Evolutionary conservation across 805 yeast genomes (phyloP), one percentile per base, ranked within the genome.

Genomic region (Schwanniomyces yamadae): DNA sequence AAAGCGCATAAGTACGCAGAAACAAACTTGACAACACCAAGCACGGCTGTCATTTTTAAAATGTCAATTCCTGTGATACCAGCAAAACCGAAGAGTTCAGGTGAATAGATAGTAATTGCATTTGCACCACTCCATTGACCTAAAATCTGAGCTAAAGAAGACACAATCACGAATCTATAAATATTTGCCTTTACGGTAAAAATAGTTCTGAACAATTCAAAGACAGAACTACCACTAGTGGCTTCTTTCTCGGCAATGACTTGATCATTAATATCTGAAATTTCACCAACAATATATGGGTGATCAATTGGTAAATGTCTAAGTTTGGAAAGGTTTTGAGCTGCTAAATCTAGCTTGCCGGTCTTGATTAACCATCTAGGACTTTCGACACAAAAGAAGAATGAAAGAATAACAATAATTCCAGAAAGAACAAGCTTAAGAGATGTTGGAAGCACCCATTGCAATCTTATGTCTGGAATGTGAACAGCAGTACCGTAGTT

Each of bases 111-210:
- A 3, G 82, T 77, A 29, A 78, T 58, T 6, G 80, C 69, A 44
- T 69, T 71, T 5, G 80, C 76, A 34, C 80, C 80, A n/a, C 77
- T 68, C 81, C 81, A 77, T 55, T 77, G 81, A 23, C 73, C 73
- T 25, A 77, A 58, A 10, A 75, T 26, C 52, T 75, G 82, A 20
- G 70, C 61, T 37, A 53, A 40, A 23, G 65, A 37, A 28, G 76
- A 71, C 24, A 76, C 43, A 6, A 57, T 45, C 31, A 77, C 61
- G 40, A 62, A 61, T 54, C 81, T 62, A 55, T 71, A 71, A 37
- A 72, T 55, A 36, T 72, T 59, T 5, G 77, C 68, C 35, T 52
- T 59, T 23, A 60, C 62, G 5, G 49, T 18, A 23, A 69, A 37
- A 19, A 71, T 50, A 26, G 68, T 73, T 42, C 55, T 64, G 30